Evolutionary conservation across 2,329 filamentous ascomycete genomes (phyloP).

Genomic region (Curvularia sp.): DNA sequence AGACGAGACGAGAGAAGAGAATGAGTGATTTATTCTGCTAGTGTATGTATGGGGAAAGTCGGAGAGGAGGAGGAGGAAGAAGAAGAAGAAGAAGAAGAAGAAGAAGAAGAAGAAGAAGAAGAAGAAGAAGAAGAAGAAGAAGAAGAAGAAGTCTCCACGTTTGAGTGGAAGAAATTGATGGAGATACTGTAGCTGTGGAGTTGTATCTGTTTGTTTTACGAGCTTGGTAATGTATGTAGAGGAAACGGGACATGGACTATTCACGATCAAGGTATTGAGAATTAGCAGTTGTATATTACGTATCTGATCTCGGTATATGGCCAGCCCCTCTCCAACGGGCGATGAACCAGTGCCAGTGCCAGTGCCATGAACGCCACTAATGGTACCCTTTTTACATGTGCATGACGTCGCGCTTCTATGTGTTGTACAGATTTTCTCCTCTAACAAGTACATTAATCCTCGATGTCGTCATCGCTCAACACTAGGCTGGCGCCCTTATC

Average conservation of each 20-base stretch:
- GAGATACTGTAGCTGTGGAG: neutral
- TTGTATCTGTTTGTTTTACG: neutral
- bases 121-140: too few species aligned
- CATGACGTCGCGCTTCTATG: neutral
- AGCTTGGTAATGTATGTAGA: neutral
- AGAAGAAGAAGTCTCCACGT: too few species aligned
- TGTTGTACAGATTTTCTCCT: neutral
- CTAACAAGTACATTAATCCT: conserved; percentile 41
- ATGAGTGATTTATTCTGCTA: too few species aligned
- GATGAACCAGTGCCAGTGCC: neutral
- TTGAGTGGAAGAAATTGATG: too few species aligned
- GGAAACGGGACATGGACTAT: neutral
- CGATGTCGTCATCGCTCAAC: conserved; percentile 58
- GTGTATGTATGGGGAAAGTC: too few species aligned
- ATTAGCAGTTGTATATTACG: neutral
- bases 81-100: too few species aligned
- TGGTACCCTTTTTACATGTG: neutral
- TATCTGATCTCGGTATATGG: neutral
- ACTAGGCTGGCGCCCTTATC: conserved; percentile 49
- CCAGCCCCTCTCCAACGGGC: neutral
- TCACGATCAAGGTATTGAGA: neutral
- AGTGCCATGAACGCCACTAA: neutral
- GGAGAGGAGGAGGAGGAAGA: too few species aligned
- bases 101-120: too few species aligned
- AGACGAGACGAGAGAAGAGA: too few species aligned